Conservation (phyloP, 768 basidiomycete species). For the Boletus sp. region DNA sequence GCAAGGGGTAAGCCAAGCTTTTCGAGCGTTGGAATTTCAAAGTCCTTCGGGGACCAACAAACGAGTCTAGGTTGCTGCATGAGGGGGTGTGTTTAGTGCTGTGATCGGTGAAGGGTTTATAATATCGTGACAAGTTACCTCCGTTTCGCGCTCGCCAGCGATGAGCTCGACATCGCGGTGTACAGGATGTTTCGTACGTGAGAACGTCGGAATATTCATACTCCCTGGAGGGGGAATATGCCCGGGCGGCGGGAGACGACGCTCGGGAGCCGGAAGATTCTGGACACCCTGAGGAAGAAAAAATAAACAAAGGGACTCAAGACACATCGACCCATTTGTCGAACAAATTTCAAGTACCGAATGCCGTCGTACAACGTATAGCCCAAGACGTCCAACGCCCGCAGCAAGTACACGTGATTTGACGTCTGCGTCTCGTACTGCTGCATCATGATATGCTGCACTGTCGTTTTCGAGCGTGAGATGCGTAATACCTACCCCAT, state of each 20-base stretch:
- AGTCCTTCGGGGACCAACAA: constrained; percentile 17
- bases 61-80: constrained; percentile 17
- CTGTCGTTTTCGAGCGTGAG: constrained; percentile 9
- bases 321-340: not conserved
- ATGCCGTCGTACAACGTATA: constrained; percentile 6
- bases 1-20: constrained; percentile 18
- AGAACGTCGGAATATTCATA: constrained; percentile 13
- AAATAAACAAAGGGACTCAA: not conserved
- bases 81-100: constrained; percentile 1
- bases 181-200: constrained; percentile 14
- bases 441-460: not conserved
- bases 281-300: constrained; percentile 14
- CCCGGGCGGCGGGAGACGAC: constrained; percentile 5
- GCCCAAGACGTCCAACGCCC: not conserved
- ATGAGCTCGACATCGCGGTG: constrained; percentile 14
- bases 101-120: constrained; percentile 17
- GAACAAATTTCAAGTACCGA: not conserved
- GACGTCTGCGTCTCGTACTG: constrained; percentile 2
- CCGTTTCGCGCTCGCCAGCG: constrained; percentile 15
- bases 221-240: not conserved
- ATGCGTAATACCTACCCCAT: constrained; percentile 14
- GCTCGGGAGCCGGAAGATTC: constrained; percentile 6
- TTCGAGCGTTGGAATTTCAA: constrained; percentile 25
- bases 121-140: constrained; percentile 14
- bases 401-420: constrained; percentile 5